Base-by-base conservation (phyloP, 1,139 yeast genomes). In the Yamadazyma triangularis region DNA sequence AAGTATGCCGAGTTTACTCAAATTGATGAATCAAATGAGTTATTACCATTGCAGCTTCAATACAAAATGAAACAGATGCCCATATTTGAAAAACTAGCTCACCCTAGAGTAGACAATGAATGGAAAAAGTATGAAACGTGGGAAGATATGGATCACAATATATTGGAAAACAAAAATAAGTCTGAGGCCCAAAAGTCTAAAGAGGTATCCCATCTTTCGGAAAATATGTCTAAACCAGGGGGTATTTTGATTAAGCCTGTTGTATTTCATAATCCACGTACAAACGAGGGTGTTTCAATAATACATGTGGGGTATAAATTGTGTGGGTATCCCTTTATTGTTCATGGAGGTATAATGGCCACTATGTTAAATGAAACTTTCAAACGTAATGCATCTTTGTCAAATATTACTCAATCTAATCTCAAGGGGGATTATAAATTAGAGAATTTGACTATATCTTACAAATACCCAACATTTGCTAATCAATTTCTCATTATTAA, bases 301-400 rank as follows among this genome's bases (percentile, higher is more conserved):
- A 67, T 86, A 16, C 95, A 87, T 52, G 70, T 83, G 30, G 97
- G 97, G 0, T 77, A 81, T 49, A 72, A 73, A 39, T 58, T 88
- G 23, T 79, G 93, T 28, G 97, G 97, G 2, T 88, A 82, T 50
- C 96, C 96, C 1, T 79, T 85, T 44, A 62, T 89, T 23, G 73
- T 87, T 1, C 97, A 89, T 50, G 97, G 97, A 3, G 97, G 97
- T 0, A 76, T 89, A 25, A 56, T 89, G 23, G 95, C 94, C 7
- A 81, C 95, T 0, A 60, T 89, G 10, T 61, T 87, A 36, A 93
- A 85, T 49, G 96, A 88, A 40, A 68, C 84, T 4, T 70, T 78
- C 58, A 79, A 75, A 35, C 56, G 81, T 31, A 72, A 74, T 33
- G 80, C 82, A 1, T 67, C 73, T 6, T 57, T 75, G 47, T 41